Conservation (phyloP, 176 grass and related monocot species). For the Ensete glaucum region DNA sequence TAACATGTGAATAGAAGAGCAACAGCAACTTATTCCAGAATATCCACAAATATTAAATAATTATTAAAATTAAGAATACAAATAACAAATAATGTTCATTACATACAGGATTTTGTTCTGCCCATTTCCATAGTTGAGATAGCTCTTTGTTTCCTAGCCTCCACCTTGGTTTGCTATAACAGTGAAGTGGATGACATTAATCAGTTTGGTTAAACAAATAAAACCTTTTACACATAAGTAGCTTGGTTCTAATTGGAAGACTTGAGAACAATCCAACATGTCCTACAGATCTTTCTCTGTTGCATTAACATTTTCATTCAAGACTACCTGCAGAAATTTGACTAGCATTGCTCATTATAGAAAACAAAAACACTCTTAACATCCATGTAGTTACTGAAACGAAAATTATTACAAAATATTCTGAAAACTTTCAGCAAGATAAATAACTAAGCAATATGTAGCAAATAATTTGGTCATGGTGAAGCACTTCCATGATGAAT, state of each 20-base stretch:
- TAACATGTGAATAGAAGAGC: background rate
- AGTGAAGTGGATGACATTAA: slow-evolving; percentile 12
- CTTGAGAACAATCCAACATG: background rate
- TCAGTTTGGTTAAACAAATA: background rate
- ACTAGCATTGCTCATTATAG: too few relatives aligned
- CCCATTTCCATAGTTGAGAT: slow-evolving; percentile 92
- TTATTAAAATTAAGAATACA: slow-evolving; percentile 1
- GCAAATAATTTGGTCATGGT: background rate
- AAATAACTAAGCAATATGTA: background rate
- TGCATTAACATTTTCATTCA: background rate
- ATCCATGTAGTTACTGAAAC: too few relatives aligned
- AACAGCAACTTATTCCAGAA: too few relatives aligned
- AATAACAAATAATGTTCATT: slow-evolving; percentile 4
- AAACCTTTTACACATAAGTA: background rate
- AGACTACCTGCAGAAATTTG: background rate
- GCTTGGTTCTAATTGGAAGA: background rate
- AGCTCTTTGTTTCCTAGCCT: slow-evolving; percentile 91
- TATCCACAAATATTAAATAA: background rate
- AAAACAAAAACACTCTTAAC: too few relatives aligned
- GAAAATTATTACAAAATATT: too few relatives aligned
- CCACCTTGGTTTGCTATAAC: slow-evolving; percentile 71
- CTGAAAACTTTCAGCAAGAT: too few relatives aligned
- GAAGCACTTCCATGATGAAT: background rate
- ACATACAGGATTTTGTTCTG: slow-evolving; percentile 92
- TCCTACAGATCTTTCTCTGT: background rate